Evolutionary conservation across 2,329 filamentous ascomycete genomes (phyloP).

Genomic region (Fusarium chuoi): DNA sequence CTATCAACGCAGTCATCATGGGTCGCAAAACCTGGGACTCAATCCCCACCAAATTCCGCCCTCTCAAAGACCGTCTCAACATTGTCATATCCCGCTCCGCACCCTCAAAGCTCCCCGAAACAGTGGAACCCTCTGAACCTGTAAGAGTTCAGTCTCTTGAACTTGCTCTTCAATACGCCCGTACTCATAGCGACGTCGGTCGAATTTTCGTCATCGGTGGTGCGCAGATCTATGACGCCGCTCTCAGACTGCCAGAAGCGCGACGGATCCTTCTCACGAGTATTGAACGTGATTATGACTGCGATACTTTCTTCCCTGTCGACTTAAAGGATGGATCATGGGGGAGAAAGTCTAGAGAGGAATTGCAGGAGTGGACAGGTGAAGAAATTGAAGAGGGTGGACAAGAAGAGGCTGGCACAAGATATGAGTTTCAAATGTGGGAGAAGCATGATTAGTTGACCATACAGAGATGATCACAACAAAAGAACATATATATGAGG

Average conservation of each 20-base stretch:
- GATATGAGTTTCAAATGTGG: conserved; percentile 81
- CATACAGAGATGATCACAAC: neutral
- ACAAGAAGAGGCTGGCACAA: conserved; percentile 70
- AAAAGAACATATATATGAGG: conserved; percentile 12
- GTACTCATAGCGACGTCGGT: conserved; percentile 55
- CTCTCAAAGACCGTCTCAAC: conserved; percentile 82
- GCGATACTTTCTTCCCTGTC: conserved; percentile 80
- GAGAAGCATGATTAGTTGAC: conserved; percentile 58
- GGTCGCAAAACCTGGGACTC: conserved; percentile 97
- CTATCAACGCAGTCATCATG: conserved; percentile 88
- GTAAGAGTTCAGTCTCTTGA: conserved; percentile 69
- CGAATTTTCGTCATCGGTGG: conserved; percentile 91
- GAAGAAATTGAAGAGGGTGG: conserved; percentile 67
- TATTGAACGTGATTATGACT: conserved; percentile 75
- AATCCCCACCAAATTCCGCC: conserved; percentile 81
- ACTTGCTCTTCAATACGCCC: conserved; percentile 63
- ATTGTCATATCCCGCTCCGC: conserved; percentile 77
- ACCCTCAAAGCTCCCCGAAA: conserved; percentile 17
- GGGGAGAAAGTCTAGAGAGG: conserved; percentile 61
- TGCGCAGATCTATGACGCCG: conserved; percentile 81
- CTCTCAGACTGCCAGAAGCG: conserved; percentile 68
- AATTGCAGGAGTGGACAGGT: conserved; percentile 72
- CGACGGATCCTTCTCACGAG: conserved; percentile 76
- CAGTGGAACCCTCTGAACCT: conserved; percentile 48
- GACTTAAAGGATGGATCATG: conserved; percentile 63